Evolutionary conservation across 257 asterid genomes (phyloP).

Genomic region (Misopates orontium): DNA sequence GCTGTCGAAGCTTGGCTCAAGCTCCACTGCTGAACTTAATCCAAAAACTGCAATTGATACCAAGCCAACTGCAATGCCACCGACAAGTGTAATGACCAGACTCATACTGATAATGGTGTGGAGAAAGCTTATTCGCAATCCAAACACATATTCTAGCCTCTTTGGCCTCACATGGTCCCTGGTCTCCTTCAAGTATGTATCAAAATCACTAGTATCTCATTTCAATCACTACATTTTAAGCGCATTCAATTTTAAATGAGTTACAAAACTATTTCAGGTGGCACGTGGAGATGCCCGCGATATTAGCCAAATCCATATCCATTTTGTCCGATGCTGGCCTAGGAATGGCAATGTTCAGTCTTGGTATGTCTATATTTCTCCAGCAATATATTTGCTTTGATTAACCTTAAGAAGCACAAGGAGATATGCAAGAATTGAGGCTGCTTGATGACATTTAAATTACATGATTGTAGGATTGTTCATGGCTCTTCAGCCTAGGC

Average conservation of each 20-base stretch:
- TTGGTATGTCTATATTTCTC: conserved; percentile 35
- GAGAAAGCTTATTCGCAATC: conserved; percentile 70
- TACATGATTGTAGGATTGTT: conserved; percentile 47
- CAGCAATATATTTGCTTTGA: not conserved
- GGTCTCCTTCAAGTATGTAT: conserved; percentile 49
- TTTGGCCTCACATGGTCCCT: conserved; percentile 69
- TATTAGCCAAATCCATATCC: conserved; percentile 56
- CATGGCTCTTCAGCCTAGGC: conserved; percentile 71
- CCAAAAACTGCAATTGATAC: conserved; percentile 52
- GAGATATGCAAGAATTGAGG: not conserved
- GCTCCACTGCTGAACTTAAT: conserved; percentile 84
- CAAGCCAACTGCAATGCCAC: conserved; percentile 61
- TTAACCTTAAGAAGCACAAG: too few relatives aligned
- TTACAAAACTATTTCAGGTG: conserved; percentile 40
- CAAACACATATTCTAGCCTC: conserved; percentile 69
- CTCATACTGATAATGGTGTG: conserved; percentile 75
- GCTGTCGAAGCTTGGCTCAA: conserved; percentile 79
- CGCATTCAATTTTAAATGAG: not conserved
- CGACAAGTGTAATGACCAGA: conserved; percentile 72
- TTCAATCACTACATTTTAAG: not conserved
- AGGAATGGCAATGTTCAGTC: conserved; percentile 87
- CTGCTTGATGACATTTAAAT: too few relatives aligned
- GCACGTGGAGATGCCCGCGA: conserved; percentile 71
- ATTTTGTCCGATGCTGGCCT: conserved; percentile 77
- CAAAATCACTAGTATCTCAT: not conserved